Conservation (phyloP, 768 basidiomycete species). For the Phylloporus sp. region DNA sequence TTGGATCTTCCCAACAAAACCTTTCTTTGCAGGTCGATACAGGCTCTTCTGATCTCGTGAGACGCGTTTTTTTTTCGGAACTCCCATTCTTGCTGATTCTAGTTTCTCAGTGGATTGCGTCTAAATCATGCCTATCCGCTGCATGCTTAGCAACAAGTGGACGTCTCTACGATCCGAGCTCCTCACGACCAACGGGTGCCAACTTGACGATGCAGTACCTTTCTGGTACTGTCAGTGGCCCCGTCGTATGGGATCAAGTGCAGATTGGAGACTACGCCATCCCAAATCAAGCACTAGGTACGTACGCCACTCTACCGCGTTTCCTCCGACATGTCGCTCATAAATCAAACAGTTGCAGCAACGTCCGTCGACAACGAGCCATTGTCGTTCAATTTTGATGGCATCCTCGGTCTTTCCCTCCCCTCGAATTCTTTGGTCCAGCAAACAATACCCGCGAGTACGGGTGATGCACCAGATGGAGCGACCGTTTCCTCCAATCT, state of each 20-base stretch:
- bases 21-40: slow-evolving; percentile 72
- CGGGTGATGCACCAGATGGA: slow-evolving; percentile 53
- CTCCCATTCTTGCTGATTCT: background rate
- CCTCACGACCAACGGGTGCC: slow-evolving; percentile 38
- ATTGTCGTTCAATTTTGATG: slow-evolving; percentile 51
- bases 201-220: slow-evolving; percentile 55
- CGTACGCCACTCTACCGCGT: slow-evolving; percentile 33
- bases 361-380: slow-evolving; percentile 50
- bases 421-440: slow-evolving; percentile 69
- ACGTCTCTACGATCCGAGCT: slow-evolving; percentile 52
- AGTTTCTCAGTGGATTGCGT: slow-evolving; percentile 63
- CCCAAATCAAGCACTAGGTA: slow-evolving; percentile 65
- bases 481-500: slow-evolving; percentile 66
- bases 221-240: slow-evolving; percentile 52
- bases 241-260: slow-evolving; percentile 66
- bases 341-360: slow-evolving; percentile 49
- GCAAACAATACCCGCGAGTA: slow-evolving; percentile 41
- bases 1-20: slow-evolving; percentile 47
- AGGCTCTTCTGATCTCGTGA: slow-evolving; percentile 75
- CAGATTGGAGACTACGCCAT: slow-evolving; percentile 61
- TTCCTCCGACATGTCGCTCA: background rate
- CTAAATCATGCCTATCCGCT: slow-evolving; percentile 54
- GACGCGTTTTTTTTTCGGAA: slow-evolving; percentile 21
- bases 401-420: slow-evolving; percentile 72
- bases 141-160: slow-evolving; percentile 45